phyloP scores from a whole-genome alignment of 805 yeast genomes.

The Starmera caribaea region DNA sequence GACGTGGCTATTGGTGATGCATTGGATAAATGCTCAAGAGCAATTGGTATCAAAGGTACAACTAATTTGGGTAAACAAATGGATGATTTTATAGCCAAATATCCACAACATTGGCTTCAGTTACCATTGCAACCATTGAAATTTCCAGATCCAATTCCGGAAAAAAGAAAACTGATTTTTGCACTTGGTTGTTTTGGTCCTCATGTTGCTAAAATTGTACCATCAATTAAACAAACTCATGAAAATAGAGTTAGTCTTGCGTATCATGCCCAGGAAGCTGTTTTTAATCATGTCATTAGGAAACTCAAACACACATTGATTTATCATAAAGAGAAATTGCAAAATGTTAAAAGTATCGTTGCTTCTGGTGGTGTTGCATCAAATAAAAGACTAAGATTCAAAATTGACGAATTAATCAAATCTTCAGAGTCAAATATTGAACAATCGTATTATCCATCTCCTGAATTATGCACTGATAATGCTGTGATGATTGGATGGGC shows the following conservation, averaged over 20 bases:
- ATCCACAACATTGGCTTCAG: constrained; percentile 22
- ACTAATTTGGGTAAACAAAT: constrained; percentile 75
- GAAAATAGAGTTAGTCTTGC: constrained; percentile 37
- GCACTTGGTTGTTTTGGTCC: constrained; percentile 76
- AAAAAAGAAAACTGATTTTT: constrained; percentile 42
- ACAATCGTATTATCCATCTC: constrained; percentile 58
- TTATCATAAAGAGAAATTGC: constrained; percentile 30
- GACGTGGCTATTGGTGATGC: constrained; percentile 95
- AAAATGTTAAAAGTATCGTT: constrained; percentile 45
- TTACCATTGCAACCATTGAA: constrained; percentile 4
- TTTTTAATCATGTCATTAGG: constrained; percentile 65
- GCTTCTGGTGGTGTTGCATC: constrained; percentile 96
- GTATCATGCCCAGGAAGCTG: constrained; percentile 47
- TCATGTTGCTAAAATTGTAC: constrained; percentile 24
- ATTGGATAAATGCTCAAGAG: constrained; percentile 85
- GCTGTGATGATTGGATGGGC: constrained; percentile 98
- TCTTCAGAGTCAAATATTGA: constrained; percentile 13
- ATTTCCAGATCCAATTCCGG: constrained; percentile 45
- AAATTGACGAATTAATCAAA: constrained; percentile 31
- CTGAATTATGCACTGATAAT: constrained; percentile 80
- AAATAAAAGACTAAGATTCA: constrained; percentile 44
- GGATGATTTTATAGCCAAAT: constrained; percentile 41
- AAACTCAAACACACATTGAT: constrained; percentile 46
- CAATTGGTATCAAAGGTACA: constrained; percentile 67
- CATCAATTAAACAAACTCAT: constrained; percentile 10